Conservation (phyloP, 768 basidiomycete genomes). For the Phanerochaete sordida region DNA sequence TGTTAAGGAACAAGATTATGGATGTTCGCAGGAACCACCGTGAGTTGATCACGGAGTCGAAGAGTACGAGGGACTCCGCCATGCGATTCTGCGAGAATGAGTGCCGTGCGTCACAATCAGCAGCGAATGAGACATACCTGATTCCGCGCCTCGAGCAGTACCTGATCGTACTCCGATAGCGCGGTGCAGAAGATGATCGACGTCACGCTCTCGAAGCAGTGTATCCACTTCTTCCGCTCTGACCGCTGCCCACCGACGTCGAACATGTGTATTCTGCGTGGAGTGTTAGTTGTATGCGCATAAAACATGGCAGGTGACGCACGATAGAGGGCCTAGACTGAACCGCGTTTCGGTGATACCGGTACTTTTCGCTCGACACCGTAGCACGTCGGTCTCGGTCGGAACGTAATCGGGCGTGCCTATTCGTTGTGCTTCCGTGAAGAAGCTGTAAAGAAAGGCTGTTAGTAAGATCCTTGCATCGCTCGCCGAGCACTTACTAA, state of each 20-base stretch:
- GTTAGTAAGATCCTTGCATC: background rate
- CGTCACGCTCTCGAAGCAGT: constrained; percentile 77
- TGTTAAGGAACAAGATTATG: constrained; percentile 68
- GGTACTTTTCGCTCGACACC: constrained; percentile 85
- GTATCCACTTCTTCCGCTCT: constrained; percentile 60
- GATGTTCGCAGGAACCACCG: constrained; percentile 68
- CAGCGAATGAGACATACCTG: constrained; percentile 40
- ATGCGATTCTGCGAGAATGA: constrained; percentile 57
- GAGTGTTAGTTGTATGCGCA: background rate
- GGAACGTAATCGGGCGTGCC: constrained; percentile 79
- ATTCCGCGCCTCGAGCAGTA: constrained; percentile 62
- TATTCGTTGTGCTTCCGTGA: constrained; percentile 80
- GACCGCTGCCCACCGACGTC: constrained; percentile 69
- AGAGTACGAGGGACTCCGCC: constrained; percentile 69
- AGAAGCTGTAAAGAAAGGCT: constrained; percentile 56
- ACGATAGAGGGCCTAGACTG: constrained; percentile 53
- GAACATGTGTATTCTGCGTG: constrained; percentile 60
- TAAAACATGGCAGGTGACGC: constrained; percentile 10
- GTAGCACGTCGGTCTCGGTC: constrained; percentile 80
- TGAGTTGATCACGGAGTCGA: constrained; percentile 78
- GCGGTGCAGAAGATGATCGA: constrained; percentile 77
- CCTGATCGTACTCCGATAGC: constrained; percentile 74
- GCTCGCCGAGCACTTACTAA: constrained; percentile 53
- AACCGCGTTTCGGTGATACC: constrained; percentile 91
- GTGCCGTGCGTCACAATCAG: background rate